Conservation (phyloP, 129 eudicot species). For the Tagetes patula region DNA sequence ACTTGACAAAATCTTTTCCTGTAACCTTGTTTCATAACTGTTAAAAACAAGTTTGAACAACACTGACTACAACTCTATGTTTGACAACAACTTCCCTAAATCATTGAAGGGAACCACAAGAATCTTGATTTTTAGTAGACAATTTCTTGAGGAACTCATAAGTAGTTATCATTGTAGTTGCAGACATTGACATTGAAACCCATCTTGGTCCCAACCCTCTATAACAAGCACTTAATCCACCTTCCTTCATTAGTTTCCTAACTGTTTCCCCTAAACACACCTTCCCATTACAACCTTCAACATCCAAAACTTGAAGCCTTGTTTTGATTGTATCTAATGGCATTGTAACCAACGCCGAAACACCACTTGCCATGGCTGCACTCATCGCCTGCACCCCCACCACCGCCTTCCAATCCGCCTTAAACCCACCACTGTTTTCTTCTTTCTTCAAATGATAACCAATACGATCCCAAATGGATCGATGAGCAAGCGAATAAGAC, state of each 20-base stretch:
- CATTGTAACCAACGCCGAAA: slow-evolving; percentile 75
- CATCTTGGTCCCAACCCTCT: slow-evolving; percentile 85
- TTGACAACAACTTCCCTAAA: no score
- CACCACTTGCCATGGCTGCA: slow-evolving; percentile 80
- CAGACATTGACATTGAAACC: slow-evolving; percentile 88
- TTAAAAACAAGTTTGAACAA: no score
- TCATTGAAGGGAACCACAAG: slow-evolving; percentile 15
- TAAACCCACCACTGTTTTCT: slow-evolving; percentile 24
- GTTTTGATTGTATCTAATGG: slow-evolving; percentile 88
- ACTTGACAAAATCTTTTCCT: no score
- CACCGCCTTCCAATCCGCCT: slow-evolving; percentile 46
- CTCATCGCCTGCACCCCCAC: slow-evolving; percentile 75
- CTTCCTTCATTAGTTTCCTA: slow-evolving; percentile 64
- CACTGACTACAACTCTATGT: no score
- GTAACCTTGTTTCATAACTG: no score
- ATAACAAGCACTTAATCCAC: slow-evolving; percentile 81
- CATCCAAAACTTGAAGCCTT: slow-evolving; percentile 78
- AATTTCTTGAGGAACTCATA: slow-evolving; percentile 78
- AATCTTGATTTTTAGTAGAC: slow-evolving; percentile 56
- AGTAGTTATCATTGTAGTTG: slow-evolving; percentile 84
- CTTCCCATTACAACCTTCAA: slow-evolving; percentile 28
- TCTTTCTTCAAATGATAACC: slow-evolving; percentile 37
- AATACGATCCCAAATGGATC: slow-evolving; percentile 46
- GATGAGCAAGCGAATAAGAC: slow-evolving; percentile 48
- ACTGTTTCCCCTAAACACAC: slow-evolving; percentile 38